Base-by-base conservation (phyloP, 2,329 filamentous ascomycete species). In the Exophiala xenobiotica region DNA sequence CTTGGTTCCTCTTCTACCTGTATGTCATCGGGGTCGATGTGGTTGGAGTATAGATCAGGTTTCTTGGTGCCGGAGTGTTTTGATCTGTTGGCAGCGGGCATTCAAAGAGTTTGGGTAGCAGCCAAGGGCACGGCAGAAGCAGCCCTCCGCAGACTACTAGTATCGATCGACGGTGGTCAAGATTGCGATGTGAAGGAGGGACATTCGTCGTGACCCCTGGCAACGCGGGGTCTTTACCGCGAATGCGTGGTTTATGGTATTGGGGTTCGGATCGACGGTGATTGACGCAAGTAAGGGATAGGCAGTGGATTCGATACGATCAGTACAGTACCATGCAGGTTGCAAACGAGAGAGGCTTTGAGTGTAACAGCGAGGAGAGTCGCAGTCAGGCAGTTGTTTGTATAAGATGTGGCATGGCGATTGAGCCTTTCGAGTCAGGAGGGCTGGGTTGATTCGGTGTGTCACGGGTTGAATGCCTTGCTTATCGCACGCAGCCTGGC, bases 11-110 rank as follows among this genome's bases (percentile, higher is more conserved):
- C 55, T 46, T 53, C 49, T 49, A 47, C 40, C 42, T 42, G 39
- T 39, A 20, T 26, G 33, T 42, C 39, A 43, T 49, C 49, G 33
- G 29, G 37, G 23, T 42, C 24, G 14, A 12, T 16, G 7, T 14
- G 37, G 20, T 39, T n/a, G 8, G 20, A 35, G 40, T n/a, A 47
- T 7, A 41, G 24, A 26, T 51, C 42, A 31, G 46, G 37, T 22
- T 46, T 53, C 39, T 29, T 54, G 11, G 40, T 43, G 33, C 50
- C 48, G 35, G 46, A 26, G 48, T 46, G 44, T 24, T 23, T 40
- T 40, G 56, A 12, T 44, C 49, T 56, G 50, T 51, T 53, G 50
- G 42, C 51, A 35, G 53, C 45, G 51, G 56, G 56, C 56, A 58
- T 58, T 54, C 56, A 58, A 58, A 20, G 35, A 38, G 19, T 39